Base-by-base conservation (phyloP, 495 filamentous ascomycete species). In the Glonium stellatum region DNA sequence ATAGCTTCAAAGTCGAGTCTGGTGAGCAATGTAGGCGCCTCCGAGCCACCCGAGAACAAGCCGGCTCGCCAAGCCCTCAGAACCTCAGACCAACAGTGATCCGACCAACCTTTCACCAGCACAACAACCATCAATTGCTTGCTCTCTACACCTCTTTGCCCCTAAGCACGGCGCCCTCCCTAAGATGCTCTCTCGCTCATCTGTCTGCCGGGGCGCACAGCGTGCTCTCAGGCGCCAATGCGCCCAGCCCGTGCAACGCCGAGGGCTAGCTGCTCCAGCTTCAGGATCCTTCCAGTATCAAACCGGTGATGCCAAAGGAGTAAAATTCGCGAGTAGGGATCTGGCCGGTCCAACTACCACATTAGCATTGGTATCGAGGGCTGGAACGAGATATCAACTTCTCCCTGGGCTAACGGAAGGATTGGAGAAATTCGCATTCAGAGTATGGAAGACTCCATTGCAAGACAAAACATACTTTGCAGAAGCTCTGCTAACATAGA, bases 351-450 rank as follows among this genome's bases (percentile, higher is more conserved):
- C 90, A 65, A 95, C 91, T 55, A 90, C 89, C 48, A 90, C 87
- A 62, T 80, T 99, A 64, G 91, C 90, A 37, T 71, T 99, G 64
- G 90, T 97, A 71, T 84, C 90, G 51, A 93, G 92, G 75, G 93
- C 89, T 60, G 93, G 93, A 69, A 90, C 91, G 66, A 80, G 93
- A 73, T 97, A 91, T 77, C 83, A 99, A 79, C 80, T 84, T 47
- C 79, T 86, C 59, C 95, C 93, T 66, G 93, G 95, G 54, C 83
- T 95, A 71, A 84, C 91, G 57, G 88, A 95, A 65, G 92, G 87
- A 27, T 79, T 99, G 63, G 87, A 93, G 77, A 84, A 88, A 70
- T 97, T 89, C 76, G 91, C 93, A 58, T 99, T 96, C 87, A 92
- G 93, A 87, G 93, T 93, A 72, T 60, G 84, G 23, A 21, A 31